Evolutionary conservation across 805 yeast species (phyloP).

Genomic region (Barnettozyma salicaria): DNA sequence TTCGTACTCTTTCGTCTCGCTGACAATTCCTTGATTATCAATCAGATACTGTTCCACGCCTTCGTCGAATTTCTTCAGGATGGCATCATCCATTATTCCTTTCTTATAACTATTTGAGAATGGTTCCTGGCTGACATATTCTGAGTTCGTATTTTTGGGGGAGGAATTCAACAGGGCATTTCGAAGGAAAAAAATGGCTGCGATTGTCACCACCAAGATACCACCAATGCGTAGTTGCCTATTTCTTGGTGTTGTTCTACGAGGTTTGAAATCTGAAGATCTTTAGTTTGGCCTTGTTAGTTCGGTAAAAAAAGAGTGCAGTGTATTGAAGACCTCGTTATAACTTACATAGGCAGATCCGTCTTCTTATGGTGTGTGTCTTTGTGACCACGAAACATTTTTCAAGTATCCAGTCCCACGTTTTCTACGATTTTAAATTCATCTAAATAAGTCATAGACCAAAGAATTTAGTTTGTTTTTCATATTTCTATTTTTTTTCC

Average conservation of each 20-base stretch:
- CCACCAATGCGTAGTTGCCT: neutral
- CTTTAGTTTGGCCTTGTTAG: slow-evolving; percentile 5
- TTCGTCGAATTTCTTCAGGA: slow-evolving; percentile 31
- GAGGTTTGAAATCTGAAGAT: slow-evolving; percentile 30
- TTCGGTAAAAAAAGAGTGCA: neutral
- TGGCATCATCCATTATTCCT: slow-evolving; percentile 28
- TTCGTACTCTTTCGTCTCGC: slow-evolving; percentile 23
- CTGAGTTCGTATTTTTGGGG: neutral
- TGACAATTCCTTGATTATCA: slow-evolving; percentile 30
- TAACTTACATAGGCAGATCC: slow-evolving; percentile 42
- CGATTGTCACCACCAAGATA: neutral
- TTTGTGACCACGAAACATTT: slow-evolving; percentile 14
- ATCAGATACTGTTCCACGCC: slow-evolving; percentile 35
- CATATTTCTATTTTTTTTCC: too few relatives aligned
- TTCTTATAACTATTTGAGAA: slow-evolving; percentile 22
- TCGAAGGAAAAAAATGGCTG: too few relatives aligned
- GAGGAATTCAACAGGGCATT: too few relatives aligned
- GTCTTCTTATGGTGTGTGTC: slow-evolving; percentile 37
- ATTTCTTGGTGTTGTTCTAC: slow-evolving; percentile 3
- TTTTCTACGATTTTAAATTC: slow-evolving; percentile 4
- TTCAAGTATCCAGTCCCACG: neutral
- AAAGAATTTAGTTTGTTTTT: too few relatives aligned
- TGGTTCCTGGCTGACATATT: slow-evolving; percentile 9
- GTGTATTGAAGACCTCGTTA: too few relatives aligned
- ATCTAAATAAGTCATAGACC: neutral